These are phyloP conservation scores for Ottelia alismoides DNA, from an alignment of 106 monocot species.

Conservation along the genomic window DNA sequence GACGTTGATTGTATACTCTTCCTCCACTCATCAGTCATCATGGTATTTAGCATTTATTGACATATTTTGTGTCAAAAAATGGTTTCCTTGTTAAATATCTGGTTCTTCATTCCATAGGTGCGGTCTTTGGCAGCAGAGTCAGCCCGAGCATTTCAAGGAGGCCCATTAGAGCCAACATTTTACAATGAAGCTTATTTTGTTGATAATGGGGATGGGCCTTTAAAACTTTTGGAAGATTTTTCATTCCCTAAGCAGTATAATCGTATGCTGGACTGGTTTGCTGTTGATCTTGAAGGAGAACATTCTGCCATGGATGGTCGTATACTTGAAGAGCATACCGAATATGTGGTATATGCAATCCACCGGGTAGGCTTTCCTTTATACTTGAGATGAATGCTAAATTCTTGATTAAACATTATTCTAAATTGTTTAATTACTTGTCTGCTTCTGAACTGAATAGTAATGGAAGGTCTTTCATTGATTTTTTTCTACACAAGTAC, in stretches of 20 bases:
- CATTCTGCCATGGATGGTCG: conserved; percentile 97
- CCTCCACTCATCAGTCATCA: no score
- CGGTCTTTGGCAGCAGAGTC: conserved; percentile 97
- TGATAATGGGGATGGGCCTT: not conserved
- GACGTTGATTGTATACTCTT: no score
- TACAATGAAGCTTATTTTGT: conserved; percentile 56
- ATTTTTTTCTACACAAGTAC: not conserved
- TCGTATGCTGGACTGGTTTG: conserved; percentile 80
- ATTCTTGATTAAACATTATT: not conserved
- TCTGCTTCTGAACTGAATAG: no score
- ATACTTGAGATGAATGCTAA: not conserved
- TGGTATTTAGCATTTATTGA: no score
- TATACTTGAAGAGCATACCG: conserved; percentile 91
- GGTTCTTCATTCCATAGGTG: conserved; percentile 48
- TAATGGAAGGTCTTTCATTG: no score
- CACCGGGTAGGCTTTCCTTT: conserved; percentile 53
- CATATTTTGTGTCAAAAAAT: no score
- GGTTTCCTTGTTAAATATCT: not conserved
- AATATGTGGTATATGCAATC: conserved; percentile 95
- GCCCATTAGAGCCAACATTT: conserved; percentile 70
- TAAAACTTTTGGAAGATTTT: conserved; percentile 27
- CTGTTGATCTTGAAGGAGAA: conserved; percentile 95
- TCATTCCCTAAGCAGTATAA: conserved; percentile 36
- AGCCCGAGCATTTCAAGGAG: conserved; percentile 83
- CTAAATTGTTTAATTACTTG: no score